Base-by-base conservation (phyloP, 371 early-diverging fungal species). In the Mortierella sp. region DNA sequence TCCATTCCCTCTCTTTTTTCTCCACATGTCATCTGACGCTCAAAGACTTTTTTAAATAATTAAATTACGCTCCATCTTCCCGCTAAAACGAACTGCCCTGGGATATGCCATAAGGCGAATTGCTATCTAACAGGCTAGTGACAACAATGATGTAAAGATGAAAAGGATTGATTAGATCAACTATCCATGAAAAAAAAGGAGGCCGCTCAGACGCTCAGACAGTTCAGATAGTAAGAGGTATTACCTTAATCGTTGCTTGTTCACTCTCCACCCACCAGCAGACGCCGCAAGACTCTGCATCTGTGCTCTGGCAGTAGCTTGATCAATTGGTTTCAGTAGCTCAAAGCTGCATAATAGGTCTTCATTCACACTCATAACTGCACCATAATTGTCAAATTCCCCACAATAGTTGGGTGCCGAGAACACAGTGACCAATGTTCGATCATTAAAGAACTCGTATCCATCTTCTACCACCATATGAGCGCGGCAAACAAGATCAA, bases 401-500 rank as follows among this genome's bases (percentile, higher is more conserved):
- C 99, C 99, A 84, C 99, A 99, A 77, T 99, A 99, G 84, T 99
- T 99, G 60, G 99, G 99, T 17, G 56, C 99, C 26, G 95, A 95
- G 77, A 98, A 99, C 40, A 99, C 85, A 13, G 99, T 99, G 9
- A 99, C 99, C 29, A 98, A 84, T 57, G 93, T 92, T 55, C 97
- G 89, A 75, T 96, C 93, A 64, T 95, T 95, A 89, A 98, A 98
- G 84, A 99, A 99, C 83, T 98, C 98, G 82, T 99, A 99, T 13
- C 99, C 99, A 73, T 98, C 98, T 83, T 99, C 99, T 23, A 99
- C 99, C 1, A 99, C 99, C 92, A 96, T 96, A 83, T 99, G 99
- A 1, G 99, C 99, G 61, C 99, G 91, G 83, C 96, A 96, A 23
- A 98, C 91, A 29, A 98, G 88, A 86, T 98, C 98, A 67, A 98